These are phyloP conservation scores for Trichophyton equinum DNA, from an alignment of 2,329 filamentous ascomycete species.

Conservation along the genomic window DNA sequence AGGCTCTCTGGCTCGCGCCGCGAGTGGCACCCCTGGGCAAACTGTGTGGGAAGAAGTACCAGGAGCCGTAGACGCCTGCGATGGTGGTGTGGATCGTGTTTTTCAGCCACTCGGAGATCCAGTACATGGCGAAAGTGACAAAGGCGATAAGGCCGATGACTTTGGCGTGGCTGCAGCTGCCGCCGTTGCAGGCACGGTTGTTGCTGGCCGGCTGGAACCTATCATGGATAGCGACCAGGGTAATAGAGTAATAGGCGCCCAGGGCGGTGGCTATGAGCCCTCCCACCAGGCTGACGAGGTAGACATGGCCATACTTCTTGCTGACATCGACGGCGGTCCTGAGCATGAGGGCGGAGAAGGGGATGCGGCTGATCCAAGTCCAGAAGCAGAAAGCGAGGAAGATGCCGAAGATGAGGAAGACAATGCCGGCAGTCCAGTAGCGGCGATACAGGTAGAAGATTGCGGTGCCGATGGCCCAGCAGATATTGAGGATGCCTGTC, in stretches of 20 bases:
- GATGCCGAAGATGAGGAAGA: slow-evolving; percentile 32
- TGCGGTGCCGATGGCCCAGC: slow-evolving; percentile 71
- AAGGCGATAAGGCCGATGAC: slow-evolving; percentile 79
- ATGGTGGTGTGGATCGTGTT: slow-evolving; percentile 84
- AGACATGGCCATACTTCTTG: slow-evolving; percentile 73
- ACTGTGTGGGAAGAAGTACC: slow-evolving; percentile 60
- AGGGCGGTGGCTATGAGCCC: slow-evolving; percentile 65
- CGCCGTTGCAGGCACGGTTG: slow-evolving; percentile 45
- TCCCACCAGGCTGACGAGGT: slow-evolving; percentile 70
- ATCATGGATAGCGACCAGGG: slow-evolving; percentile 73
- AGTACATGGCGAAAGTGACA: slow-evolving; percentile 83
- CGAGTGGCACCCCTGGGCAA: slow-evolving; percentile 69
- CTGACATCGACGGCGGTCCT: slow-evolving; percentile 75
- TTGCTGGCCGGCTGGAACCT: slow-evolving; percentile 55
- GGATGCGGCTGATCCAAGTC: slow-evolving; percentile 80
- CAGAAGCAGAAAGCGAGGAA: slow-evolving; percentile 55
- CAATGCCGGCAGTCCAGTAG: slow-evolving; percentile 73
- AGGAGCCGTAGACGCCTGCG: slow-evolving; percentile 78
- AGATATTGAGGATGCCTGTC: slow-evolving; percentile 76
- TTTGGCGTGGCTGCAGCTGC: slow-evolving; percentile 56
- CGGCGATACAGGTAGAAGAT: slow-evolving; percentile 68
- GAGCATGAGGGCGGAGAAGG: slow-evolving; percentile 82
- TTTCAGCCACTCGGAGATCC: slow-evolving; percentile 88
- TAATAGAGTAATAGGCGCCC: slow-evolving; percentile 74
- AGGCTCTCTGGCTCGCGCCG: slow-evolving; percentile 65